Evolutionary conservation across 116 monocot genomes (phyloP).

Genomic region (Zostera marina): DNA sequence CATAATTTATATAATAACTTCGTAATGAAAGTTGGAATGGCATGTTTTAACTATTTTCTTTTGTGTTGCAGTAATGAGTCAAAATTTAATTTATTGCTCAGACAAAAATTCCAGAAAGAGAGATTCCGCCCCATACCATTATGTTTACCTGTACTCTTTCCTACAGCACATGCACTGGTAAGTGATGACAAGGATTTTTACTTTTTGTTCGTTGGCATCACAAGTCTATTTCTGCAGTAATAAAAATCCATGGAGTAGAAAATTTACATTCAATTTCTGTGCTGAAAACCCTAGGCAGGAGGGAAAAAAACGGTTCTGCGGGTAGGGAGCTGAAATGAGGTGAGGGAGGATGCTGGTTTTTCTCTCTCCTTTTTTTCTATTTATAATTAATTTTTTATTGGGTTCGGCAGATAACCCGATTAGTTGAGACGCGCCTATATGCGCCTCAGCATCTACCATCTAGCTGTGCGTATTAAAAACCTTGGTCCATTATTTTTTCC

Average conservation of each 20-base stretch:
- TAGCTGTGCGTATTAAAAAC: too few relatives aligned
- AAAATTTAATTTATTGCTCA: constrained; percentile 19
- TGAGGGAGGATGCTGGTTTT: too few relatives aligned
- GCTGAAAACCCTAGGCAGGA: too few relatives aligned
- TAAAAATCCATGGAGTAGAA: not conserved
- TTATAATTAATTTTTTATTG: too few relatives aligned
- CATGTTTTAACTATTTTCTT: not conserved
- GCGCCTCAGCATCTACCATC: too few relatives aligned
- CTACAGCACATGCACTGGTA: constrained; percentile 80
- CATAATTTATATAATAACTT: too few relatives aligned
- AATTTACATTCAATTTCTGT: not conserved
- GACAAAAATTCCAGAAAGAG: constrained; percentile 24
- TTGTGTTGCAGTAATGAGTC: constrained; percentile 31
- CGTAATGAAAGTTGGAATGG: not conserved
- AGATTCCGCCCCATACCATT: constrained; percentile 82
- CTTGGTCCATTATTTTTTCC: too few relatives aligned
- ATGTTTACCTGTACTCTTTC: constrained; percentile 57
- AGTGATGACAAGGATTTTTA: constrained; percentile 34
- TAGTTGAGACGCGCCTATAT: too few relatives aligned
- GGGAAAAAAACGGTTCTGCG: too few relatives aligned
- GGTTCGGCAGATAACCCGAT: too few relatives aligned
- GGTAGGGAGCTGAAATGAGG: too few relatives aligned
- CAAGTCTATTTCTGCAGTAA: not conserved
- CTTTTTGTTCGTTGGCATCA: not conserved
- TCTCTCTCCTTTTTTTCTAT: too few relatives aligned